Conservation (phyloP, 1,139 yeast genomes). For the Debaryomyces robertsiae region DNA sequence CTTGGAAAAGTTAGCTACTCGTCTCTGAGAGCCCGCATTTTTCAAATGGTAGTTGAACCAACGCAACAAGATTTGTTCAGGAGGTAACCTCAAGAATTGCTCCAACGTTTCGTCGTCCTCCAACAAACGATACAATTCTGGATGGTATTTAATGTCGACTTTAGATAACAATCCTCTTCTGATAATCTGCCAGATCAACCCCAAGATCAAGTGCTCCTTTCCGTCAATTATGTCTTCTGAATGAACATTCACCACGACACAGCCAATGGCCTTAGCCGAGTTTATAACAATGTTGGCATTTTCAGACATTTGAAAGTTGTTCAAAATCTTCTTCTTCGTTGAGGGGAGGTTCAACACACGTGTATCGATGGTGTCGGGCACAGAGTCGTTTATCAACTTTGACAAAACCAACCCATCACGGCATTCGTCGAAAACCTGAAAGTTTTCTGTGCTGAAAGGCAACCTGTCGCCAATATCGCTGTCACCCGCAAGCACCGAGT, state of each 20-base stretch:
- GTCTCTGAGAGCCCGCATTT: slow-evolving; percentile 88
- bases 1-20: slow-evolving; percentile 80
- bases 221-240: slow-evolving; percentile 98
- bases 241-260: slow-evolving; percentile 96
- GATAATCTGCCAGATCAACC: slow-evolving; percentile 97
- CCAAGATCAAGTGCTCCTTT: slow-evolving; percentile 91
- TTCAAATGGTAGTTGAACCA: slow-evolving; percentile 97
- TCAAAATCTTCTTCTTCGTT: slow-evolving; percentile 70
- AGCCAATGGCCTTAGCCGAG: slow-evolving; percentile 98
- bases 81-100: slow-evolving; percentile 93
- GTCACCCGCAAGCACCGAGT: slow-evolving; percentile 90
- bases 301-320: slow-evolving; percentile 94
- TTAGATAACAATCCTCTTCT: slow-evolving; percentile 92
- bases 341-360: slow-evolving; percentile 92
- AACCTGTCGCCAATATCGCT: slow-evolving; percentile 78
- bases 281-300: slow-evolving; percentile 97
- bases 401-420: slow-evolving; percentile 93
- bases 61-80: slow-evolving; percentile 93
- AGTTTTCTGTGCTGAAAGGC: slow-evolving; percentile 92
- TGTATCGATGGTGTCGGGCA: slow-evolving; percentile 97
- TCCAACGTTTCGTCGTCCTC: slow-evolving; percentile 98
- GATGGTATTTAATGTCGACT: slow-evolving; percentile 94
- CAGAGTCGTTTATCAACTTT: slow-evolving; percentile 93
- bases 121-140: slow-evolving; percentile 89
- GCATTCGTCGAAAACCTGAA: slow-evolving; percentile 96